Percentiles rank a stretch among this genome's conserved stretches.
These are phyloP conservation scores for Blastomyces parvus DNA, from an alignment of 2,329 filamentous ascomycete genomes.

Conservation along the genomic window DNA sequence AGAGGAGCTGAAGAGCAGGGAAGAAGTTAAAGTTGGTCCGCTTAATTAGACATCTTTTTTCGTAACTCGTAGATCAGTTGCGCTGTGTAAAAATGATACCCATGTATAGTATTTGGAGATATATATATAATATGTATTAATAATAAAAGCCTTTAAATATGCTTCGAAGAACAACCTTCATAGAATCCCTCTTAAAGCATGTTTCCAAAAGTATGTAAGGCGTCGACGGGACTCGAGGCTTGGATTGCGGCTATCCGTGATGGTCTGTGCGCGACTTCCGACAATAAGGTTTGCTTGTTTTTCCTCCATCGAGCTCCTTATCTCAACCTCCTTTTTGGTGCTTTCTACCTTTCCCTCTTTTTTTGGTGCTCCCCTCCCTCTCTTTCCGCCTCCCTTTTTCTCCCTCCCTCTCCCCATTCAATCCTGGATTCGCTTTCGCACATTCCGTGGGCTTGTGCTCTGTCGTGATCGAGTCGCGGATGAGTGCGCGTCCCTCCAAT, in stretches of 20 bases:
- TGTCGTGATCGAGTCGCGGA: conserved; percentile 23
- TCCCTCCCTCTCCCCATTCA: not conserved
- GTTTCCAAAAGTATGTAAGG: not conserved
- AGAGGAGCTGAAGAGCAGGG: conserved; percentile 25
- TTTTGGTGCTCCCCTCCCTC: not conserved
- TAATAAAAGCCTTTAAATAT: not conserved
- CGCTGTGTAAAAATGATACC: not conserved
- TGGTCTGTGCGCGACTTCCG: conserved; percentile 10
- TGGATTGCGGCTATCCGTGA: not conserved
- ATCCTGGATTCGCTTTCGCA: not conserved
- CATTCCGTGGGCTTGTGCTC: not conserved
- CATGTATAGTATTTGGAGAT: not conserved
- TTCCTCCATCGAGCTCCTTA: not conserved
- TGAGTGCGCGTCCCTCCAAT: conserved; percentile 33
- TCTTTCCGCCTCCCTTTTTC: not conserved
- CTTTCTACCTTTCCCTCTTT: not conserved
- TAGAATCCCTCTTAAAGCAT: not conserved
- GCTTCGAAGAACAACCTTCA: not conserved
- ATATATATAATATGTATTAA: not conserved
- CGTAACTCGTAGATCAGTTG: not conserved
- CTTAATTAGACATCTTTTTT: conserved; percentile 16
- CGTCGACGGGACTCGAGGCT: not conserved
- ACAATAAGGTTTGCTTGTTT: not conserved
- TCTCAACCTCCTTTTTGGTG: conserved; percentile 2
- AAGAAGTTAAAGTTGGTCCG: conserved; percentile 42